Base-by-base conservation (phyloP, 371 early-diverging fungal species). In the Entomophthora muscae region DNA sequence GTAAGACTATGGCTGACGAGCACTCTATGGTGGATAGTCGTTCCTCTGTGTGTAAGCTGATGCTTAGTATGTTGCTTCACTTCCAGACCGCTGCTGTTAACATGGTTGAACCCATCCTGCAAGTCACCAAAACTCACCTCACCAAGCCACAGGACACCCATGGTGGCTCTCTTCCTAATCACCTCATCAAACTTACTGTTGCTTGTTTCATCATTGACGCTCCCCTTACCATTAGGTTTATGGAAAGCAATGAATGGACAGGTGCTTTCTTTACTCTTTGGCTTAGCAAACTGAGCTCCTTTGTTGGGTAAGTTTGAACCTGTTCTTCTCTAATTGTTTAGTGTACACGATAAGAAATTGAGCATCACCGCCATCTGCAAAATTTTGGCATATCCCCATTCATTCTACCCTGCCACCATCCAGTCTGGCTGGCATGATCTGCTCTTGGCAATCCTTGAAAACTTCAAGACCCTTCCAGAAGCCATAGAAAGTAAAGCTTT, bases 341-440 rank as follows among this genome's bases (percentile, higher is more conserved):
- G 93, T 58, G 95, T 95, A 3, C 91, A 93, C 68, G 96, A 95
- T 75, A 93, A 91, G 79, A 90, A 89, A 74, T 78, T 94, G 17
- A 78, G 79, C 10, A 88, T 95, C 54, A 69, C 90, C 42, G 80
- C 92, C 0, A 70, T 94, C 29, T 85, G 83, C 61, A 69, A 88
- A 0, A 65, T 95, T 22, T 65, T 93, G 33, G 75, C 75, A 12
- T 71, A 89, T 0, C 87, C 91, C 1, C 66, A 74, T 21, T 83
- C 78, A 1, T 78, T 81, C 63, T 69, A 91, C 10, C 94, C 95
- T 5, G 66, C 76, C 0, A 68, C 82, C 5, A 70, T 91, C 58
- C 85, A 84, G 67, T 68, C 68, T 56, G 88, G 80, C 1, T 86
- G 86, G 85, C 69, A 78, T 1, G 85, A 83, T 67, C 68, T 93